Evolutionary conservation across 805 yeast species (phyloP).

Genomic region (Lipomyces kockii): DNA sequence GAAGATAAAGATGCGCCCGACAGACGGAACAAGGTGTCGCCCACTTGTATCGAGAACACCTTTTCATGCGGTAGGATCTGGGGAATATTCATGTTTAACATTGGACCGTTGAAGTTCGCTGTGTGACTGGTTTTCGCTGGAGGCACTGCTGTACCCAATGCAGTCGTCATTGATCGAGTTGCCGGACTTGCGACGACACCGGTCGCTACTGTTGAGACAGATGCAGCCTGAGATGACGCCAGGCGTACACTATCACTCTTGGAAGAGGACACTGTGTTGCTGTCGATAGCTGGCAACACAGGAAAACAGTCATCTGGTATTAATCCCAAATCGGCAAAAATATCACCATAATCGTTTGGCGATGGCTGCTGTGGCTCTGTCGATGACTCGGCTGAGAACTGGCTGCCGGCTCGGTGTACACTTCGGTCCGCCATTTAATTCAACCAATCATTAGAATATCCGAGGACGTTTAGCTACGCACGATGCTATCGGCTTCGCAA

Average conservation of each 20-base stretch:
- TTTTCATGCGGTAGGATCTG: constrained; percentile 34
- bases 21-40: constrained; percentile 33
- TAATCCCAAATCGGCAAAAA: background rate
- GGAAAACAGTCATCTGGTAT: background rate
- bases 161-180: constrained; percentile 12
- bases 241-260: background rate
- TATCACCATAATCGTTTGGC: background rate
- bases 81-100: constrained; percentile 29
- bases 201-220: background rate
- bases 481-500: too few relatives aligned
- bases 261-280: background rate
- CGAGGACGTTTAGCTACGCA: background rate
- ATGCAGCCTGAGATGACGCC: background rate
- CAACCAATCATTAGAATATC: background rate
- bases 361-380: background rate
- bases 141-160: constrained; percentile 10
- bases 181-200: background rate
- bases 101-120: constrained; percentile 17
- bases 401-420: background rate
- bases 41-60: constrained; percentile 38
- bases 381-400: background rate
- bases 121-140: background rate
- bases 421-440: background rate
- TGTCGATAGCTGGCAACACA: background rate
- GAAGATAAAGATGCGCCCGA: constrained; percentile 71